Base-by-base conservation (phyloP, 768 basidiomycete species). In the Russula sp. region DNA sequence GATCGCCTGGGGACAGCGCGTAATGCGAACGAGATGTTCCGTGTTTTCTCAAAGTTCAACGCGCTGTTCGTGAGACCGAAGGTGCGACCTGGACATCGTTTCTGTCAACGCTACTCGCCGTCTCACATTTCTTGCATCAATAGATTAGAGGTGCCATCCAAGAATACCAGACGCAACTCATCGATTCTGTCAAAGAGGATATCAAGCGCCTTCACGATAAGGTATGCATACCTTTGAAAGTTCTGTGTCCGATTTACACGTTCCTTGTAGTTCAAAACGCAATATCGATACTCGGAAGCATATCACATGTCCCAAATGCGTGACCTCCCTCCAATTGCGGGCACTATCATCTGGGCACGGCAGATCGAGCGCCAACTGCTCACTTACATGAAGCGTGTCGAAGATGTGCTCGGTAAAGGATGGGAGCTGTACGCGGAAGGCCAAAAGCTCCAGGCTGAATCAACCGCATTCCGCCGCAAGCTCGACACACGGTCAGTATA, bases 381-480 rank as follows among this genome's bases (percentile, higher is more conserved):
- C 62, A 87, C 93, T 0, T 98, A 98, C 78, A 99, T 99, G 96
- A 96, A 95, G 73, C 89, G 96, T 16, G 96, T 98, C 55, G 97
- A 98, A 71, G 96, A 98, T 73, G 97, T 99, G 2, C 85, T 99
- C 8, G 91, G 96, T 6, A 96, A 94, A 74, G 96, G 94, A 7
- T 99, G 97, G 96, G 95, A 98, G 71, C 85, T 94, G 63, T 98
- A 99, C 69, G 95, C 96, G n/a, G 97, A 99, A 70, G 97, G 97
- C 6, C 94, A 98, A 75, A 96, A 94, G 70, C 87, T 99, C 1
- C 94, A 98, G 70, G 87, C 88, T 34, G 97, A 98, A 74, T 88
- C 85, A 51, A 78, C 84, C 4, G 89, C 93, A 0, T 99, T 99
- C 83, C 86, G 93, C 51, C 91, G 91, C 75, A 99, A 98, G 75